Evolutionary conservation across 2,329 filamentous ascomycete species (phyloP), one percentile per base, ranked within the genome.

Genomic region (Aspergillus sp.): DNA sequence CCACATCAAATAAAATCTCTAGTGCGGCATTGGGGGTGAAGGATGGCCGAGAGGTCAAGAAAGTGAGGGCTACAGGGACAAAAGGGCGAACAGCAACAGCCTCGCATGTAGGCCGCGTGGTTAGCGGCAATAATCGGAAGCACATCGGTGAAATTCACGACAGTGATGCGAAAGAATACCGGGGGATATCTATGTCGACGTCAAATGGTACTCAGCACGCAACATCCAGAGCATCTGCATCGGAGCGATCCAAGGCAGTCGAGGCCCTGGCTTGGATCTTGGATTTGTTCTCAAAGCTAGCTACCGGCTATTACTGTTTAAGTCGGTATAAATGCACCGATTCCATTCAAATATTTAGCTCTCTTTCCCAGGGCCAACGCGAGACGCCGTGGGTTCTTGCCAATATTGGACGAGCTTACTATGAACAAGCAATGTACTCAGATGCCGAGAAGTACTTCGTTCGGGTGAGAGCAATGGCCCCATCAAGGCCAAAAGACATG

Each of bases 361-460:
- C 86, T 0, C 79, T 99, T 19, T 87, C 91, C 2, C 79, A 84
- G 31, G 77, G 81, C 5, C 93, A 98, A 68, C 87, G 91, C 65
- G 92, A 96, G 61, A 96, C 93, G 2, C 91, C 95, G 1, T 98
- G 92, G 90, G 91, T 97, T 14, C 82, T 97, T 56, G 88, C 92
- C 6, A 91, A 96, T 69, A 88, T 98, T 70, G 96, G 92, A 7
- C 90, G 91, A 65, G 91, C 93, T 17, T 86, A 96, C 70, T 96
- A 96, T 72, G 95, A 99, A 77, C 90, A 93, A 71, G 89, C 90
- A 9, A 85, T 89, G 64, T 97, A 98, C 70, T 79, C 81, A 2
- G 91, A 96, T 62, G 91, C 95, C 3, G 93, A 96, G 71, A 91
- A 90, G 63, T 90, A 88, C 68, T 99, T 96, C 73, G 83, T 86